Conservation (phyloP, 192 early-diverging fungal species). For the Mortierella claussenii region DNA sequence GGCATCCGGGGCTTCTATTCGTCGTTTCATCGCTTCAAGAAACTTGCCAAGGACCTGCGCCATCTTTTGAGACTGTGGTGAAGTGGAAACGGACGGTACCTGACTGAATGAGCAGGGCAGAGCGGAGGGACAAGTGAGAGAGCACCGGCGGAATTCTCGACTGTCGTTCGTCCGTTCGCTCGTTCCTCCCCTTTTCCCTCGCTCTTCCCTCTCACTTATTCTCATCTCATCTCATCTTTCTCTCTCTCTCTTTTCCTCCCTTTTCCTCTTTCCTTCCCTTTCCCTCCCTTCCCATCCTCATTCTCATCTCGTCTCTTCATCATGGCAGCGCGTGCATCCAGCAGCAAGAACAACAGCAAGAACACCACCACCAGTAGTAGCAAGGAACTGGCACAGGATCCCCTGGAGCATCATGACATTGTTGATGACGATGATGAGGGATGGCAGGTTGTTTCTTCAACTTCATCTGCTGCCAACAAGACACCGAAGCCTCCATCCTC, state of each 20-base stretch:
- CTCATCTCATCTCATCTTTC: background rate
- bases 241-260: background rate
- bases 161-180: too few species aligned
- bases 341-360: background rate
- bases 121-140: background rate
- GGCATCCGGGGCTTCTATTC: too few species aligned
- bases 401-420: slow-evolving; percentile 7
- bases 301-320: background rate
- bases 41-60: too few species aligned
- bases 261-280: background rate
- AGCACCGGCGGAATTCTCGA: too few species aligned
- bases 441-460: slow-evolving; percentile 43
- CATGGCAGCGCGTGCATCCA: background rate
- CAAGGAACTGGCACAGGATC: slow-evolving; percentile 10
- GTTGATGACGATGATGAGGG: slow-evolving; percentile 43
- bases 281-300: background rate
- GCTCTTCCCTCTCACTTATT: background rate
- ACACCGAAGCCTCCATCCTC: slow-evolving; percentile 3
- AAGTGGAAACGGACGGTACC: too few species aligned
- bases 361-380: too few species aligned
- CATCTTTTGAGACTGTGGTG: too few species aligned
- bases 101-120: background rate
- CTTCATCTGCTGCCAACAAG: slow-evolving; percentile 11
- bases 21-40: too few species aligned
- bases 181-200: background rate